A percentile compares a stretch with the other conserved stretches of the same genome.
Evolutionary conservation across 2,329 filamentous ascomycete genomes (phyloP).

Genomic region (Aschersonia sp.): DNA sequence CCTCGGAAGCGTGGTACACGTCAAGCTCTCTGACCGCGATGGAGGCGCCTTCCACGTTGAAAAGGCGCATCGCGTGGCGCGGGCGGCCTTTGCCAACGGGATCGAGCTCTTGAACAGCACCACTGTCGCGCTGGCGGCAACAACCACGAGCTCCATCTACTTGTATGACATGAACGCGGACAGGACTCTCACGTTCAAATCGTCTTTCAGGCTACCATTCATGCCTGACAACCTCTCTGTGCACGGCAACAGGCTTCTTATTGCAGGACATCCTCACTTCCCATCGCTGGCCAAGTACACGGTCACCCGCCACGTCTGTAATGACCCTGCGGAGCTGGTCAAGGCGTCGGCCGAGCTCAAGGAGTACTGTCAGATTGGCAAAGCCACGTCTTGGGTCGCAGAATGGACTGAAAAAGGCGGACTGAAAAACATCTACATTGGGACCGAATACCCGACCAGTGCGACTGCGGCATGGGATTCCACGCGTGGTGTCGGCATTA

Average conservation of each 20-base stretch:
- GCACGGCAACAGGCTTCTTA: slow-evolving; percentile 15
- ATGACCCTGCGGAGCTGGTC: slow-evolving; percentile 12
- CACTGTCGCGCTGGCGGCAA: slow-evolving; percentile 22
- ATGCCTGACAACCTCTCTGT: slow-evolving; percentile 24
- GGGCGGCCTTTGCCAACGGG: slow-evolving; percentile 25
- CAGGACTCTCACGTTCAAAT: slow-evolving; percentile 1
- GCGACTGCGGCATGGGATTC: slow-evolving; percentile 17
- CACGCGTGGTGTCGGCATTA: slow-evolving; percentile 15
- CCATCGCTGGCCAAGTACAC: slow-evolving; percentile 17
- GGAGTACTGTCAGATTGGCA: slow-evolving; percentile 2
- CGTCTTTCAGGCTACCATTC: slow-evolving; percentile 14
- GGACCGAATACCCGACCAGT: slow-evolving; percentile 18
- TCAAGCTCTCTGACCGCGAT: slow-evolving; percentile 8
- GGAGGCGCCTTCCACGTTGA: not conserved
- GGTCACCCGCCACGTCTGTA: slow-evolving; percentile 18
- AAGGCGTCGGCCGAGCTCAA: slow-evolving; percentile 7
- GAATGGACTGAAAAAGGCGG: slow-evolving; percentile 20
- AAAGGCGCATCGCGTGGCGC: slow-evolving; percentile 14
- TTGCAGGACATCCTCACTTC: slow-evolving; percentile 24
- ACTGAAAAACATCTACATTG: slow-evolving; percentile 17
- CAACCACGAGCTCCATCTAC: slow-evolving; percentile 13
- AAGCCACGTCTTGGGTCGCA: slow-evolving; percentile 14
- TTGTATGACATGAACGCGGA: slow-evolving; percentile 12
- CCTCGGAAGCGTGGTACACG: slow-evolving; percentile 20
- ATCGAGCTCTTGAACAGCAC: slow-evolving; percentile 23